These are phyloP conservation scores for Kodamaea derodonti DNA, from an alignment of 1,139 yeast species.

Conservation along the genomic window DNA sequence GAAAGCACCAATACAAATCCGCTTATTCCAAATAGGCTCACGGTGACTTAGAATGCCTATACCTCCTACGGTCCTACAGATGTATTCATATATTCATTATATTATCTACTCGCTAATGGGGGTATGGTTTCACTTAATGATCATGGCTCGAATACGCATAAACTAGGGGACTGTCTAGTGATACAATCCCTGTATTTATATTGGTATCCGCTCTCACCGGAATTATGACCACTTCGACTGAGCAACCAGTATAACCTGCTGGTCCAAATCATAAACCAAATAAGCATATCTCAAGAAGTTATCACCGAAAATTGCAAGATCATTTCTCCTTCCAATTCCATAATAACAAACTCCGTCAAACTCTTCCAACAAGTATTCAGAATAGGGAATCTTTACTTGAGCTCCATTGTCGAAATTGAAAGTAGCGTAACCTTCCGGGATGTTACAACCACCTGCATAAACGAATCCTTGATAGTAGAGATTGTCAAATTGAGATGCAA, in stretches of 20 bases:
- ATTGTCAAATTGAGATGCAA: slow-evolving; percentile 23
- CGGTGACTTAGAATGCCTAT: too few species aligned
- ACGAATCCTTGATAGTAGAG: not conserved
- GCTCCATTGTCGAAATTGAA: not conserved
- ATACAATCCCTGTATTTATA: too few species aligned
- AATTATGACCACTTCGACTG: slow-evolving; percentile 11
- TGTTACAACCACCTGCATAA: slow-evolving; percentile 5
- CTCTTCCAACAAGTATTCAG: slow-evolving; percentile 3
- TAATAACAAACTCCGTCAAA: slow-evolving; percentile 3
- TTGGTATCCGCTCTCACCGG: too few species aligned
- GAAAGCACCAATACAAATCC: too few species aligned
- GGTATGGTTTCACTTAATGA: too few species aligned
- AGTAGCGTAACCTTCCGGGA: not conserved
- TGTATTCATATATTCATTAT: too few species aligned
- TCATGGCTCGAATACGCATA: too few species aligned
- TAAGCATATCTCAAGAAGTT: slow-evolving; percentile 17
- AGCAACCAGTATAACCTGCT: slow-evolving; percentile 12
- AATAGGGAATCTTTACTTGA: not conserved
- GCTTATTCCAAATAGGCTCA: too few species aligned
- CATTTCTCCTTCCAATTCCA: slow-evolving; percentile 2
- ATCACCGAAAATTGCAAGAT: slow-evolving; percentile 11
- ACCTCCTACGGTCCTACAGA: too few species aligned
- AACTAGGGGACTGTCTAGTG: too few species aligned
- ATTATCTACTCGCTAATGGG: too few species aligned
- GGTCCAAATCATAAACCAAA: slow-evolving; percentile 15